Evolutionary conservation across 1,284 basidiomycete genomes (phyloP), one percentile per base, ranked within the genome.

Genomic region (Neonothopanus nambi): DNA sequence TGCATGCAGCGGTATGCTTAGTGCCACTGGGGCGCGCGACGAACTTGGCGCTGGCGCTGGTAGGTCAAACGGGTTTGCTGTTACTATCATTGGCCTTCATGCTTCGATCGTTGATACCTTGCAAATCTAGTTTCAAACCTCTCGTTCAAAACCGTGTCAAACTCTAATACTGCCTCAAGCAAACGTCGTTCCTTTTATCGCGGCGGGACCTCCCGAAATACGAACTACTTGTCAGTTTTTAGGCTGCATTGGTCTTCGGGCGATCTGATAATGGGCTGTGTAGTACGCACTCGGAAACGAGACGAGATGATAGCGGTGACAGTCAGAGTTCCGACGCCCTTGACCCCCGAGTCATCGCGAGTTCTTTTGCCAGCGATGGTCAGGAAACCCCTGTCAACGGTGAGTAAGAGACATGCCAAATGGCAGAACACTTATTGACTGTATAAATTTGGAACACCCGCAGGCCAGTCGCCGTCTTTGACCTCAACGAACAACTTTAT

Each of bases 401-500:
- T 44, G 20, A 23, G 24, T 21, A 8, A 18, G 20, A 42, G 17
- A 28, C 5, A 26, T 24, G 5, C 30, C n/a, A n/a, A 28, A 5
- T 28, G 26, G n/a, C n/a, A 23, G 23, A 5, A 26, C 7, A 13
- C 23, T 11, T 21, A 24, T 6, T 15, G 13, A 18, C 30, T 15
- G 6, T 28, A 11, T 5, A 17, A 9, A 5, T 28, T 44, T 13
- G 8, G 20, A 4, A 3, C 26, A 11, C 21, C n/a, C 23, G 48
- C 59, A 38, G 66, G 65, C 21, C 67, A 71, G 57, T 61, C 70
- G 39, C 61, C 73, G 3, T 75, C 68, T 12, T 57, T 67, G 15
- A 73, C 72, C 13, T 70, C 69, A 17, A 50, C 41, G 3, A 75
- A 74, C 63, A 75, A 75, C 64, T 73, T 68, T 61, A 75, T 75